phyloP scores from a whole-genome alignment of 2,329 filamentous ascomycete genomes.

The Didymella sp. region DNA sequence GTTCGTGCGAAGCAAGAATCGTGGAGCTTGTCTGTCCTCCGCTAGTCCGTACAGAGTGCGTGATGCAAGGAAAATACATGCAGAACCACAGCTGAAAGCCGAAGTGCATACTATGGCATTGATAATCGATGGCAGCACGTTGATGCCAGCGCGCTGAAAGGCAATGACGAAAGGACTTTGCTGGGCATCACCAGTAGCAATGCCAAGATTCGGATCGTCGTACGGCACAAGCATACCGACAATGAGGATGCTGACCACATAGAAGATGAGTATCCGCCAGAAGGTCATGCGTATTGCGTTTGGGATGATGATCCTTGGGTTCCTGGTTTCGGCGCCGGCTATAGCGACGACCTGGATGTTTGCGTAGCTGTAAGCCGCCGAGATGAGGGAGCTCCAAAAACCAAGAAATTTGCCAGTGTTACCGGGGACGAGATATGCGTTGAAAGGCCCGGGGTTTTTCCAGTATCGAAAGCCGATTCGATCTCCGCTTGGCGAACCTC shows the following conservation, averaged over 20 bases:
- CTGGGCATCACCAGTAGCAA: background rate
- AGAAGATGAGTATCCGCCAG: conserved; percentile 77
- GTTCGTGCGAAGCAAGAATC: background rate
- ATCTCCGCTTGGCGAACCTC: conserved; percentile 11
- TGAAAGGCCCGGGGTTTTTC: conserved; percentile 64
- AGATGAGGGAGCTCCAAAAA: conserved; percentile 79
- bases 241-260: conserved; percentile 50
- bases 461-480: conserved; percentile 67
- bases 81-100: background rate
- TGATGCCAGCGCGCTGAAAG: conserved; percentile 53
- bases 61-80: background rate
- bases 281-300: conserved; percentile 95
- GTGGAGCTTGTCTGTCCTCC: background rate
- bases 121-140: conserved; percentile 33
- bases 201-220: conserved; percentile 32
- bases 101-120: conserved; percentile 15
- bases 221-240: conserved; percentile 50
- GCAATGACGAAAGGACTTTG: conserved; percentile 61
- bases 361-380: conserved; percentile 76
- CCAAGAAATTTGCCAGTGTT: conserved; percentile 68
- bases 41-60: background rate
- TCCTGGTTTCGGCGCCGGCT: conserved; percentile 78
- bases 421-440: conserved; percentile 54
- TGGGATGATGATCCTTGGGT: conserved; percentile 82
- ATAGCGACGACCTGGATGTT: conserved; percentile 81